Evolutionary conservation across 1,284 basidiomycete genomes (phyloP), one percentile per base, ranked within the genome.

Genomic region (Irpex sp.): DNA sequence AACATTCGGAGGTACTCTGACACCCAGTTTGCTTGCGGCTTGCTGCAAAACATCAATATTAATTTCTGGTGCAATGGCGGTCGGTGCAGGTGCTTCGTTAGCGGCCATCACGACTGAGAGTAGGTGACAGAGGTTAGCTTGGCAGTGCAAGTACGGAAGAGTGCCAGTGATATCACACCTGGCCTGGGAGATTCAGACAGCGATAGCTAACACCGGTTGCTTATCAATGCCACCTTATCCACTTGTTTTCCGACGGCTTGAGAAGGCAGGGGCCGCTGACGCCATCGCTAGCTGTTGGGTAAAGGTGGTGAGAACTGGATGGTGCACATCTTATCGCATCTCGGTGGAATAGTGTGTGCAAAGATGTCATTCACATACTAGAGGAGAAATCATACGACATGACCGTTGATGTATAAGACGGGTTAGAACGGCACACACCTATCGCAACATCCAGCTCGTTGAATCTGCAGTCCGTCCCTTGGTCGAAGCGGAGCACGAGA

Each of bases 1-100:
- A 55, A 61, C 58, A 15, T 61, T 57, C 46, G 62, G 57, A 11
- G 68, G 65, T 8, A 70, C 61, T 26, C 58, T 58, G 26, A 70
- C 60, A 4, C 63, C 66, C 11, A 68, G 61, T 55, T 63, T 61
- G 3, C 66, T 56, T 8, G 66, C 68, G 8, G 63, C 63, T 19
- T 65, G 37, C 54, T 67, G 68, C 2, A 70, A 56, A 6, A 68
- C 59, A 39, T 68, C 64, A 13, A n/a, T 50, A 5, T 61, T 67
- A 31, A 69, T 54, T 7, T 62, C 50, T 9, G 68, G 61, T 3
- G 51, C 57, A 26, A 55, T 60, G 9, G 57, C 13, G 49, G 31
- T 33, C 43, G 26, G 58, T 36, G 61, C n/a, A 11, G 61, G 13
- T 2, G 8, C 31, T 35, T 46, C 36, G 39, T 33, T 31, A 11